Conservation (phyloP, 164 flowering plant genomes). For the Vitis riparia region DNA sequence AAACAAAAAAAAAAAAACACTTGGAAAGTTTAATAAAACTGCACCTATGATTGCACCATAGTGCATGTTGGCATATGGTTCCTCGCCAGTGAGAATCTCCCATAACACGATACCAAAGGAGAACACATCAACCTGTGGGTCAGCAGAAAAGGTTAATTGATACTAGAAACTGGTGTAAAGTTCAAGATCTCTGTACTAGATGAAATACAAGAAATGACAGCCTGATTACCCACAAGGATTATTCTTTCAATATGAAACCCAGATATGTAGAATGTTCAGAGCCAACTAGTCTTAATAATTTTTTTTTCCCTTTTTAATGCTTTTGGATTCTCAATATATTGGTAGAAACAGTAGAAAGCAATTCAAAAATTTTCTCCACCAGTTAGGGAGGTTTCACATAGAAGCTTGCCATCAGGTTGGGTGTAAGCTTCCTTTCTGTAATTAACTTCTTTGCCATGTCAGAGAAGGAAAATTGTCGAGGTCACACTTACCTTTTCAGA, state of each 20-base stretch:
- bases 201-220: not conserved
- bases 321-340: too few species aligned
- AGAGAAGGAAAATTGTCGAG: too few species aligned
- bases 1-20: not conserved
- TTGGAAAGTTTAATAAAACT: not conserved
- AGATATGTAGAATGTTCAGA: too few species aligned
- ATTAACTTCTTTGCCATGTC: too few species aligned
- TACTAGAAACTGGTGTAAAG: not conserved
- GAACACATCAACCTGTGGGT: conserved; percentile 89
- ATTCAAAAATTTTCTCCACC: too few species aligned
- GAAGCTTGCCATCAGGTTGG: too few species aligned
- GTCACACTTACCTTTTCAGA: conserved; percentile 77
- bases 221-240: not conserved
- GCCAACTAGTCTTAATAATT: too few species aligned
- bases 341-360: too few species aligned
- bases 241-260: too few species aligned
- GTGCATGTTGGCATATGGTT: conserved; percentile 98
- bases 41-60: conserved; percentile 94
- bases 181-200: not conserved
- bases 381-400: too few species aligned
- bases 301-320: too few species aligned
- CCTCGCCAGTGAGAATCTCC: conserved; percentile 98
- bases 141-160: not conserved
- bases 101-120: conserved; percentile 97
- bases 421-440: too few species aligned